Conservation (phyloP, 2,329 filamentous ascomycete genomes). For the Didymella keratinophila region DNA sequence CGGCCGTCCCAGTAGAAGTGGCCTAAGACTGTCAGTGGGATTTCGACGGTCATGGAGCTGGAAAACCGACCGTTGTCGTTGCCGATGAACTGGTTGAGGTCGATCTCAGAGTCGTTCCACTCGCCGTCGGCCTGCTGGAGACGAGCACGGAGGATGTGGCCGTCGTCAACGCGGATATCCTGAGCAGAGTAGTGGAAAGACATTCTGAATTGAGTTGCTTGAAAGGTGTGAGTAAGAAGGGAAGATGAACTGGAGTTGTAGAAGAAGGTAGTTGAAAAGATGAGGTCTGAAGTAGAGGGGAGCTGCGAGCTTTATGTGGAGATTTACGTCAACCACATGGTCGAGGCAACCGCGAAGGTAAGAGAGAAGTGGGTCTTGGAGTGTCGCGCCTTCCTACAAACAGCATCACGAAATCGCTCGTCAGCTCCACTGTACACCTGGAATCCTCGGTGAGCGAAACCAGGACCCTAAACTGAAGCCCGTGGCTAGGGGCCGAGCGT, state of each 20-base stretch:
- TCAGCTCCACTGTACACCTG: slow-evolving; percentile 14
- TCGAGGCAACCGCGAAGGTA: slow-evolving; percentile 14
- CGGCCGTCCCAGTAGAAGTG: slow-evolving; percentile 57
- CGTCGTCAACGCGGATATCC: slow-evolving; percentile 60
- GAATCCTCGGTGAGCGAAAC: slow-evolving; percentile 15
- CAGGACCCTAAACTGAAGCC: slow-evolving; percentile 7
- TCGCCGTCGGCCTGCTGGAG: slow-evolving; percentile 56
- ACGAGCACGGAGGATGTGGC: slow-evolving; percentile 57
- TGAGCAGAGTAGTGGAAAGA: slow-evolving; percentile 60
- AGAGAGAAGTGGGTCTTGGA: slow-evolving; percentile 17
- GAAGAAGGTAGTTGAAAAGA: slow-evolving; percentile 10
- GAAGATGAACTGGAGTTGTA: neutral
- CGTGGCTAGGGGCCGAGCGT: slow-evolving; percentile 4
- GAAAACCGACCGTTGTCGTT: slow-evolving; percentile 58
- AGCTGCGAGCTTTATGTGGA: slow-evolving; percentile 14
- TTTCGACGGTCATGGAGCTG: neutral
- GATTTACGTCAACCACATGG: slow-evolving; percentile 12
- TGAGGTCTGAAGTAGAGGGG: slow-evolving; percentile 6
- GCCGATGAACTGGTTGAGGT: slow-evolving; percentile 61
- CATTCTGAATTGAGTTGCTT: slow-evolving; percentile 26
- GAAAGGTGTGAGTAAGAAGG: neutral
- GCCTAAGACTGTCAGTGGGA: slow-evolving; percentile 38
- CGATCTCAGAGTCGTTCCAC: slow-evolving; percentile 54
- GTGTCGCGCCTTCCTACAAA: slow-evolving; percentile 6
- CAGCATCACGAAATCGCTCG: slow-evolving; percentile 20